Percentiles rank a stretch among this genome's conserved stretches.
These are phyloP conservation scores for Cicer chorassanicum DNA, from an alignment of 306 rosid species.

Conservation along the genomic window DNA sequence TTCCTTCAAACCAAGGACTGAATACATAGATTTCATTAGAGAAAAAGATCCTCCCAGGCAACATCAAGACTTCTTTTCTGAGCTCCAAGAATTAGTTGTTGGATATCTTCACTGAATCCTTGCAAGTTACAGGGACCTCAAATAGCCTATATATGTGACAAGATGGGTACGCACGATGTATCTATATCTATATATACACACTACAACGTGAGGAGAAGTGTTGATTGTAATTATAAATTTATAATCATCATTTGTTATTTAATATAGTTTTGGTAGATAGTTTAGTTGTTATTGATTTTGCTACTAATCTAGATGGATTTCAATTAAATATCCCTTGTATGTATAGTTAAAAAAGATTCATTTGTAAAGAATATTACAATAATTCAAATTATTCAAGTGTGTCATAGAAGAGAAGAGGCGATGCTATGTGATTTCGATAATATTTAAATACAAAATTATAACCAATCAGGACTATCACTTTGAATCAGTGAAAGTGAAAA, in stretches of 20 bases:
- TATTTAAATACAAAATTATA: constrained; percentile 24
- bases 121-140: constrained; percentile 5
- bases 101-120: background rate
- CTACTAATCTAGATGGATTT: background rate
- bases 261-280: background rate
- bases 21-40: background rate
- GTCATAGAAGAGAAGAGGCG: constrained; percentile 25
- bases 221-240: background rate
- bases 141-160: background rate
- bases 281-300: background rate
- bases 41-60: background rate
- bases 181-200: too few species aligned
- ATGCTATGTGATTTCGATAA: constrained; percentile 1
- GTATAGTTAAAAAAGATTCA: background rate
- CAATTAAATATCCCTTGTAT: background rate
- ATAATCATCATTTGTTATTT: background rate
- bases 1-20: background rate
- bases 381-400: constrained; percentile 4
- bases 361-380: background rate
- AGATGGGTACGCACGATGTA: background rate
- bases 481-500: background rate
- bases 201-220: background rate
- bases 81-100: background rate
- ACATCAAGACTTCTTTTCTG: background rate
- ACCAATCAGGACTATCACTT: constrained; percentile 37